Evolutionary conservation across 768 basidiomycete genomes (phyloP).

Genomic region (Filobasidium floriforme): DNA sequence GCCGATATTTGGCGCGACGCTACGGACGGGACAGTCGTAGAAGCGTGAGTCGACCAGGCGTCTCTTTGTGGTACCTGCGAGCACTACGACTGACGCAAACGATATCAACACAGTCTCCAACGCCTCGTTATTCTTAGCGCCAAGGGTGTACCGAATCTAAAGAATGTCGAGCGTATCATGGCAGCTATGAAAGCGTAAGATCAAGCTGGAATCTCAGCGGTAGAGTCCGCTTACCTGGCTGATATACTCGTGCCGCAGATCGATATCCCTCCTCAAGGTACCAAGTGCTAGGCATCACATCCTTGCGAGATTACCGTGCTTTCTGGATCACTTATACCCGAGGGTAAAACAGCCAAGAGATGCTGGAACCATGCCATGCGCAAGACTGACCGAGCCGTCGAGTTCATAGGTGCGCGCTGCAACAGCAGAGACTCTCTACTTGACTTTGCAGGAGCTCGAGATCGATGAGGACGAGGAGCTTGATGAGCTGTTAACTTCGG

Average conservation of each 20-base stretch:
- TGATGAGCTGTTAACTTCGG: slow-evolving; percentile 23
- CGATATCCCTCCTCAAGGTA: slow-evolving; percentile 59
- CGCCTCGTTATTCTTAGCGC: slow-evolving; percentile 55
- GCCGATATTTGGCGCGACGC: slow-evolving; percentile 53
- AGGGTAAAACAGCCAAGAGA: slow-evolving; percentile 52
- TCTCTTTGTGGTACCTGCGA: too few species aligned
- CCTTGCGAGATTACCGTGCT: slow-evolving; percentile 36
- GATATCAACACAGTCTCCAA: slow-evolving; percentile 49
- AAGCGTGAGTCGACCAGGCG: neutral
- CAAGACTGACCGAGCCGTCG: neutral
- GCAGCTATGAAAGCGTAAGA: slow-evolving; percentile 76
- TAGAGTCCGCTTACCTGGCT: slow-evolving; percentile 16
- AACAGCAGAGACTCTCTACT: slow-evolving; percentile 74
- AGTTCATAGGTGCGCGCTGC: slow-evolving; percentile 61
- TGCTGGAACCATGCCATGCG: neutral
- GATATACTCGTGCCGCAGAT: slow-evolving; percentile 60
- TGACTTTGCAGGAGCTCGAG: slow-evolving; percentile 65
- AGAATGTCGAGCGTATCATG: slow-evolving; percentile 72
- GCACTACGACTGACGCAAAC: neutral
- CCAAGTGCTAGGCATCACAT: slow-evolving; percentile 26
- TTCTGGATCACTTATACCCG: slow-evolving; percentile 73
- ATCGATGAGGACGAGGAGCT: slow-evolving; percentile 39
- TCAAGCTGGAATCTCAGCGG: neutral
- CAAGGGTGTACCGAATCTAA: slow-evolving; percentile 61
- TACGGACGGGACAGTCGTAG: neutral